Evolutionary conservation across 2,329 filamentous ascomycete genomes (phyloP), one percentile per base, ranked within the genome.

Genomic region (Sphaerulina populicola): DNA sequence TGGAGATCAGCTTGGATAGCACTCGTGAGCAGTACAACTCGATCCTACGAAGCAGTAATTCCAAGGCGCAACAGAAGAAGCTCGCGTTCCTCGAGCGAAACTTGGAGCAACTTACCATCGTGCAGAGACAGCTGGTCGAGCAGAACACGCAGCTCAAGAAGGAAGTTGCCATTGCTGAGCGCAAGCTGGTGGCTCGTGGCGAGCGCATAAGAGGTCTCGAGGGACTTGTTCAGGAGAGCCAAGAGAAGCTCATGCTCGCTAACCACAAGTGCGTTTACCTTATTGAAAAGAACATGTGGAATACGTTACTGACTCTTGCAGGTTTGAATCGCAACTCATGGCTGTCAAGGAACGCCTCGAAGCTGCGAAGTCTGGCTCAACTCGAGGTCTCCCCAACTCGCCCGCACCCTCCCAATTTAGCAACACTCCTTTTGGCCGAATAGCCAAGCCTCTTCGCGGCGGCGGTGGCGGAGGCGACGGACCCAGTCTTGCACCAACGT

Each of bases 11-110:
- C 33, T 79, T 98, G 45, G 93, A 98, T 66, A 90, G 96, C 75
- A 96, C 93, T 0, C 82, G 93, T 50, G 93, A 98, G 75, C 93
- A 98, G 73, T 98, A 98, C 75, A 97, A 98, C 77, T 96, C 95
- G 64, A 93, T 98, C 54, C 79, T 98, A 52, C 85, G 91, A 51
- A 93, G 88, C 44, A 95, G 88, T 60, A 98, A 98, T 77, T 97
- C 94, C 76, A 86, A 93, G 53, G 91, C 93, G 21, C 93, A 98
- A 74, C 93, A 98, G 73, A 98, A 98, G 85, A 98, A 98, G 80
- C 97, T 98, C 87, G 94, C 93, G 12, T 98, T 98, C 79, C 74
- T 98, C 45, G 93, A 98, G 75, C 85, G 93, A 66, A 98, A 98
- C 68, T 81, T 98, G 37, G 93, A 98, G 73, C 93, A 98, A 71